Evolutionary conservation across 768 basidiomycete genomes (phyloP).

Genomic region (Pulveroboletus frians): DNA sequence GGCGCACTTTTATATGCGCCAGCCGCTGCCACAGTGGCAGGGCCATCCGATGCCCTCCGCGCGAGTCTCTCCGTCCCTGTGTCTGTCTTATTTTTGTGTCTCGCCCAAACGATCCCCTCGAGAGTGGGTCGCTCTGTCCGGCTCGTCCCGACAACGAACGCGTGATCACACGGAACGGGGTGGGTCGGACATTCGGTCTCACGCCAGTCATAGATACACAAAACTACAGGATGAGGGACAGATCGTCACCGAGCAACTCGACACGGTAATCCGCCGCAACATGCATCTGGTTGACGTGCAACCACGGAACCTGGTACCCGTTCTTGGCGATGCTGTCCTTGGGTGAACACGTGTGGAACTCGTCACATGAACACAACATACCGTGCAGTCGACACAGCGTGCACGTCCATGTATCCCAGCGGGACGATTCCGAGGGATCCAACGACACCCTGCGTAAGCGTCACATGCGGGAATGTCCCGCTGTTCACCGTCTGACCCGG

Average conservation of each 20-base stretch:
- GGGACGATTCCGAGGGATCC: slow-evolving; percentile 55
- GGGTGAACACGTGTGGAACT: not conserved
- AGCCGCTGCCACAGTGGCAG: slow-evolving; percentile 16
- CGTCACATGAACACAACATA: slow-evolving; percentile 14
- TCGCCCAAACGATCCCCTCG: too few species aligned
- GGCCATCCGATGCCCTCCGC: slow-evolving; percentile 21
- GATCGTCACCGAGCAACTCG: slow-evolving; percentile 5
- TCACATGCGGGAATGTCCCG: slow-evolving; percentile 52
- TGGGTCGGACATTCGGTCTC: too few species aligned
- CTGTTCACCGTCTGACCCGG: slow-evolving; percentile 57
- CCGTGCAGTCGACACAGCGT: slow-evolving; percentile 41
- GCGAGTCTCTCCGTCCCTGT: slow-evolving; percentile 19
- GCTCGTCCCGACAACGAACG: slow-evolving; percentile 14
- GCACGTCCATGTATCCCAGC: slow-evolving; percentile 48
- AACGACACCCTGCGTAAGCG: slow-evolving; percentile 55
- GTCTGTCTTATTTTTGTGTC: not conserved
- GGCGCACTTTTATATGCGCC: slow-evolving; percentile 24
- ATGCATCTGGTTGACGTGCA: slow-evolving; percentile 48
- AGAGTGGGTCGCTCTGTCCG: slow-evolving; percentile 3
- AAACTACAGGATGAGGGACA: too few species aligned
- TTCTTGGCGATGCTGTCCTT: slow-evolving; percentile 39
- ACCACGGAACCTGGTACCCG: slow-evolving; percentile 63
- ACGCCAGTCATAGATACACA: too few species aligned
- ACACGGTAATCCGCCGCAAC: slow-evolving; percentile 48
- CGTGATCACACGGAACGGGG: too few species aligned